Percentiles rank a stretch among this genome's conserved stretches.
Conservation (phyloP, 1,284 basidiomycete genomes). For the Heterobasidion annosum region DNA sequence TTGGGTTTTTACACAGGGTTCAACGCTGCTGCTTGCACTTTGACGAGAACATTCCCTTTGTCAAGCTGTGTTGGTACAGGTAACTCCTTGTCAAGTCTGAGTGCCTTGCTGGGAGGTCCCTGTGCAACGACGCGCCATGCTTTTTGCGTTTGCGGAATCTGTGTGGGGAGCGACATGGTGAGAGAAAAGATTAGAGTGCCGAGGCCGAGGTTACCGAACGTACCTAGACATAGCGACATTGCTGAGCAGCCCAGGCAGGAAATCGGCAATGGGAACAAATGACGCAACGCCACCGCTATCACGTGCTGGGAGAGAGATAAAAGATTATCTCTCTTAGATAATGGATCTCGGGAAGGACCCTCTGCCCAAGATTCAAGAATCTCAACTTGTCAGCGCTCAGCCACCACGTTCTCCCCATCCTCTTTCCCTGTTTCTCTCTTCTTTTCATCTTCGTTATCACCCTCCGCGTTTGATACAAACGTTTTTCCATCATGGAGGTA, state of each 20-base stretch:
- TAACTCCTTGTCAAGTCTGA: conserved; percentile 33
- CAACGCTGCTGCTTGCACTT: conserved; percentile 53
- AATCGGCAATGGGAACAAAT: background rate
- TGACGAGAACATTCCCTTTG: conserved; percentile 46
- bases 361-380: conserved; percentile 4
- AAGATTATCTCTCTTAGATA: background rate
- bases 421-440: background rate
- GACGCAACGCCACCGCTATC: background rate
- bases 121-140: conserved; percentile 23
- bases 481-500: conserved; percentile 2
- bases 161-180: background rate
- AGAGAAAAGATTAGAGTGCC: background rate
- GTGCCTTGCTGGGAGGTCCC: conserved; percentile 33
- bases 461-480: background rate
- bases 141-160: conserved; percentile 19
- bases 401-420: background rate
- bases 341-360: conserved; percentile 2
- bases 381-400: background rate
- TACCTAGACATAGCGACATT: no score
- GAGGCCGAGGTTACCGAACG: background rate
- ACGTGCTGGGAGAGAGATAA: background rate
- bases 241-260: no score
- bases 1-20: conserved; percentile 50
- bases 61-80: conserved; percentile 35
- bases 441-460: background rate